A percentile compares a stretch with the other conserved stretches of the same genome.
These are phyloP conservation scores for Fusarium sp. DNA, from an alignment of 2,329 filamentous ascomycete species.

Conservation along the genomic window DNA sequence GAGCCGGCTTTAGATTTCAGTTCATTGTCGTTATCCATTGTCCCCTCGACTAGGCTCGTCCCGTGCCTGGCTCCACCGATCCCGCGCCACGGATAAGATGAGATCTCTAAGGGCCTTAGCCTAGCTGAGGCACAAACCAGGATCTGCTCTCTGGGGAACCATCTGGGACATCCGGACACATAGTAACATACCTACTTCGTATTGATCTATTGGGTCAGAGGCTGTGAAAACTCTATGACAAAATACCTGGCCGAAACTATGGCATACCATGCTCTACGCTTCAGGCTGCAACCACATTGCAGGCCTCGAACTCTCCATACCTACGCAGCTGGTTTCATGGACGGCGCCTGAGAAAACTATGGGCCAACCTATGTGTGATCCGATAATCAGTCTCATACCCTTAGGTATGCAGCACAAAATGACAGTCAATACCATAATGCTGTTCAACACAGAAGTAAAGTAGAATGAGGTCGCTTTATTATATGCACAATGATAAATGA, in stretches of 20 bases:
- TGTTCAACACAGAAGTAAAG: background rate
- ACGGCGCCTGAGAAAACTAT: constrained; percentile 1
- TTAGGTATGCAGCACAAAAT: background rate
- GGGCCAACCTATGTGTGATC: background rate
- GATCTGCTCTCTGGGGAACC: constrained; percentile 23
- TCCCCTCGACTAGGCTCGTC: constrained; percentile 45
- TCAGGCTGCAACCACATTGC: constrained; percentile 37
- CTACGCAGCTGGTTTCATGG: background rate
- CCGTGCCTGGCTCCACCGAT: constrained; percentile 46
- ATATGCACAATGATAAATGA: constrained; percentile 48
- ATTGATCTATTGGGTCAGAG: constrained; percentile 34
- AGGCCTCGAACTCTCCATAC: constrained; percentile 33
- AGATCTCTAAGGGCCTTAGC: constrained; percentile 40
- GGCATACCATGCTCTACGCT: constrained; percentile 11
- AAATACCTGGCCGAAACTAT: constrained; percentile 22
- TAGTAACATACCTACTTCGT: constrained; percentile 7
- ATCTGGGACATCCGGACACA: constrained; percentile 10
- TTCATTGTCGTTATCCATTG: constrained; percentile 7
- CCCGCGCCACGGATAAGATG: constrained; percentile 36
- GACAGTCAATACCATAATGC: background rate
- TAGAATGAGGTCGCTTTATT: constrained; percentile 42
- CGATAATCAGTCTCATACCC: background rate
- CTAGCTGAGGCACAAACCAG: constrained; percentile 12
- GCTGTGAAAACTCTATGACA: constrained; percentile 19
- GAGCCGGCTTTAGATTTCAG: constrained; percentile 3